Evolutionary conservation across 2,329 filamentous ascomycete genomes (phyloP), one percentile per base, ranked within the genome.

Genomic region (Aspergillus alliaceus): DNA sequence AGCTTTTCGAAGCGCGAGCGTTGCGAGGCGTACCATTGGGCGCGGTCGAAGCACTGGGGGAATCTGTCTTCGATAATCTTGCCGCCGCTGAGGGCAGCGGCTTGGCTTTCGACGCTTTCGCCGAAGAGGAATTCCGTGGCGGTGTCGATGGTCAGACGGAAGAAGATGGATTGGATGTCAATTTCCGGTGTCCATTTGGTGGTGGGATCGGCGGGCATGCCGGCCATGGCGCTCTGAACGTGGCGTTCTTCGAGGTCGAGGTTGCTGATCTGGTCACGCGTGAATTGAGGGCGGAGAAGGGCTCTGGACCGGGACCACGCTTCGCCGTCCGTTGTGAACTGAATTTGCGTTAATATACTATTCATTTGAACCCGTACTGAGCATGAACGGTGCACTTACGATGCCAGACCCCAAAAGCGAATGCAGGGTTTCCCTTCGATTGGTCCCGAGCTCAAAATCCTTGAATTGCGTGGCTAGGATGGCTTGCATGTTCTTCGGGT

Each of bases 111-210:
- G 20, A 93, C 88, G 60, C 89, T 89, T 59, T 86, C 80, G 3
- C 93, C 93, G 2, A 96, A 84, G 27, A 97, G 77, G 70, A 96
- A 96, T 65, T 96, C 90, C 0, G 92, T 96, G 2, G 90, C 86
- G 7, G 90, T 87, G 73, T 96, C 93, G 27, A 97, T 82, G 0
- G 91, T 93, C 68, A 88, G 89, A n/a, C 90, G 83, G 78, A 91
- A 96, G 75, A 96, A 89, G 54, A 96, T 79, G 59, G 92, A 85
- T 62, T 86, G 83, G 8, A 93, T 84, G 65, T 96, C 86, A 29
- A 93, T 78, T 9, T 84, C 80, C 6, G 80, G 57, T 6, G 73
- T 74, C 75, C 75, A 77, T 54, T 69, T 68, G 14, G 71, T 79
- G 0, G 82, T 82, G 1, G 81, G 39, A 34, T 64, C 81, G 53